These are phyloP conservation scores for Boletus fagicola DNA, from an alignment of 768 basidiomycete genomes.

Conservation along the genomic window DNA sequence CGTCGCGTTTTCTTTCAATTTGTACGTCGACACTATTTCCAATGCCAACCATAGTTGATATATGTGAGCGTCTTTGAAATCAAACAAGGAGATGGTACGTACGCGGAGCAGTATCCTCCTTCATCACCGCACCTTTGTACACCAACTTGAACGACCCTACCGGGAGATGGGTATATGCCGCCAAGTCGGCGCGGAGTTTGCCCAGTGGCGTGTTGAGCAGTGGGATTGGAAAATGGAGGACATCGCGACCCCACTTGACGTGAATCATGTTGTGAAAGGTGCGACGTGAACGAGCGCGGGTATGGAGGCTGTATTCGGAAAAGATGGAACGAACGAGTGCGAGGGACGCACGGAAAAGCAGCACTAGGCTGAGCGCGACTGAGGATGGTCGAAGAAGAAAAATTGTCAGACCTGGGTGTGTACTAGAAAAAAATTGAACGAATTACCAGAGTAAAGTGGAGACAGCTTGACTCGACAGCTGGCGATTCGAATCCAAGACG, in stretches of 20 bases:
- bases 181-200: slow-evolving; percentile 57
- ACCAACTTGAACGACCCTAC: slow-evolving; percentile 78
- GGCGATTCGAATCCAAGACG: slow-evolving; percentile 2
- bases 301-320: neutral
- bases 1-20: slow-evolving; percentile 63
- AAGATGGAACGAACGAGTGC: slow-evolving; percentile 20
- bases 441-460: slow-evolving; percentile 26
- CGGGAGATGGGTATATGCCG: slow-evolving; percentile 73
- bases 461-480: slow-evolving; percentile 31
- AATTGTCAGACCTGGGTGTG: neutral
- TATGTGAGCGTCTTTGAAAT: slow-evolving; percentile 12
- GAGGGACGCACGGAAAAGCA: slow-evolving; percentile 28
- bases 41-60: neutral
- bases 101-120: slow-evolving; percentile 72
- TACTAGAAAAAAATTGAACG: too few relatives aligned
- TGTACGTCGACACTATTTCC: slow-evolving; percentile 66
- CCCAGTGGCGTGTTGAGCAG: slow-evolving; percentile 56
- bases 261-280: slow-evolving; percentile 35
- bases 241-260: slow-evolving; percentile 52
- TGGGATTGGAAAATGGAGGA: slow-evolving; percentile 55
- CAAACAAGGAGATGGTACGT: slow-evolving; percentile 26
- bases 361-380: slow-evolving; percentile 36
- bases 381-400: neutral
- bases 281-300: slow-evolving; percentile 6
- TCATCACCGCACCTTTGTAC: slow-evolving; percentile 87